Evolutionary conservation across 306 rosid species (phyloP).

Genomic region (Quercus ilex): DNA sequence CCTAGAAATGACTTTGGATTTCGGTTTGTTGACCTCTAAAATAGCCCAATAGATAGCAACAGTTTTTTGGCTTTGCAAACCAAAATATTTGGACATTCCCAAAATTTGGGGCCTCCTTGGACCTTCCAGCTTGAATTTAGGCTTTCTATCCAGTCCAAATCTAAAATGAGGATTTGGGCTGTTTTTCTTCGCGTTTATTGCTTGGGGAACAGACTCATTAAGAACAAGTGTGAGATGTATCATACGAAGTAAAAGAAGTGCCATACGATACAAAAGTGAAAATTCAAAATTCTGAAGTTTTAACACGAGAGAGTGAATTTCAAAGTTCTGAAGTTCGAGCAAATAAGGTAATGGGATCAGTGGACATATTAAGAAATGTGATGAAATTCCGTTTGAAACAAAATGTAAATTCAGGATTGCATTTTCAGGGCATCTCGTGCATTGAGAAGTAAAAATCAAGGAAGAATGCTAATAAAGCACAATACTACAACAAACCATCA

Average conservation of each 20-base stretch:
- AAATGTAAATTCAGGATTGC: background rate
- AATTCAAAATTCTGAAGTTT: no score
- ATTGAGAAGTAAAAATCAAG: background rate
- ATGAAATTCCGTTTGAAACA: background rate
- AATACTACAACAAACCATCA: background rate
- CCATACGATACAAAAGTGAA: no score
- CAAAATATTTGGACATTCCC: no score
- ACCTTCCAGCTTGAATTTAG: background rate
- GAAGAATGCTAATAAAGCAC: background rate
- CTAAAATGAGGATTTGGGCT: no score
- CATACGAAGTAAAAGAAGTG: background rate
- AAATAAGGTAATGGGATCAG: background rate
- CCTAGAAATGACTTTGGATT: no score
- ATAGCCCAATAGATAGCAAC: no score
- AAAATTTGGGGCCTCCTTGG: background rate
- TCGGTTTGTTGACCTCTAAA: no score
- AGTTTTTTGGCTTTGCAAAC: no score
- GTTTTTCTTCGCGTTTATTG: background rate
- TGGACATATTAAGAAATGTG: background rate
- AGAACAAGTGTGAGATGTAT: background rate
- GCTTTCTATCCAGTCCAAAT: background rate
- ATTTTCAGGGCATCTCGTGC: background rate
- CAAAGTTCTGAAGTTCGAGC: background rate
- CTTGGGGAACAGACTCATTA: background rate
- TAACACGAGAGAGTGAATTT: no score